Percentiles rank a stretch among this genome's conserved stretches.
These are phyloP conservation scores for Penicillium sp. DNA, from an alignment of 2,329 filamentous ascomycete genomes.

Conservation along the genomic window DNA sequence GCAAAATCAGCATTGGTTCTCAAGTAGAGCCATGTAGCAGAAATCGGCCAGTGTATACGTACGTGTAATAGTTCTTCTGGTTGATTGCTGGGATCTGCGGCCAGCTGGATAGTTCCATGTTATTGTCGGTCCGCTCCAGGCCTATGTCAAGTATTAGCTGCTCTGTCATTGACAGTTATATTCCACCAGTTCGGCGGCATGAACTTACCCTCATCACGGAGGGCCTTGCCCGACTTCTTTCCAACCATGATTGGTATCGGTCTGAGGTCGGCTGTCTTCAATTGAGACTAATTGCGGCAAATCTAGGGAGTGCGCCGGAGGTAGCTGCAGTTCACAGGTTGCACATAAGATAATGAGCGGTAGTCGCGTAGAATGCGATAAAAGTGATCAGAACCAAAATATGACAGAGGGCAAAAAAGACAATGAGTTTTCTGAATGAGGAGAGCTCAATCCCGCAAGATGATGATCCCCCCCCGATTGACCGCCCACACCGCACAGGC, in stretches of 20 bases:
- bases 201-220: constrained; percentile 56
- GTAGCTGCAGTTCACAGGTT: background rate
- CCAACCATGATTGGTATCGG: constrained; percentile 55
- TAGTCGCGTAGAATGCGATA: background rate
- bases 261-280: constrained; percentile 2
- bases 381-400: background rate
- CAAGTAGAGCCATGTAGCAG: background rate
- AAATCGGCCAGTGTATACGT: constrained; percentile 37
- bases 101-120: constrained; percentile 94
- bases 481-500: constrained; percentile 28
- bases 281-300: constrained; percentile 7
- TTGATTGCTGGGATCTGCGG: constrained; percentile 91
- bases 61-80: constrained; percentile 99
- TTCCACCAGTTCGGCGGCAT: background rate
- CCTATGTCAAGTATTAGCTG: constrained; percentile 53
- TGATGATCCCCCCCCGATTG: constrained; percentile 20
- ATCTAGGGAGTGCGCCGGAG: constrained; percentile 17
- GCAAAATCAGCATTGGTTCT: constrained; percentile 13
- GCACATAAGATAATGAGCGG: background rate
- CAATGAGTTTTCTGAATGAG: constrained; percentile 7
- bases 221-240: constrained; percentile 63
- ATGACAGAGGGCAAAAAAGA: background rate
- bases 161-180: constrained; percentile 6
- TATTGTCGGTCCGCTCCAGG: constrained; percentile 95
- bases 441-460: constrained; percentile 13